Evolutionary conservation across 2,329 filamentous ascomycete genomes (phyloP), one percentile per base, ranked within the genome.

Genomic region (Cadophora sp.): DNA sequence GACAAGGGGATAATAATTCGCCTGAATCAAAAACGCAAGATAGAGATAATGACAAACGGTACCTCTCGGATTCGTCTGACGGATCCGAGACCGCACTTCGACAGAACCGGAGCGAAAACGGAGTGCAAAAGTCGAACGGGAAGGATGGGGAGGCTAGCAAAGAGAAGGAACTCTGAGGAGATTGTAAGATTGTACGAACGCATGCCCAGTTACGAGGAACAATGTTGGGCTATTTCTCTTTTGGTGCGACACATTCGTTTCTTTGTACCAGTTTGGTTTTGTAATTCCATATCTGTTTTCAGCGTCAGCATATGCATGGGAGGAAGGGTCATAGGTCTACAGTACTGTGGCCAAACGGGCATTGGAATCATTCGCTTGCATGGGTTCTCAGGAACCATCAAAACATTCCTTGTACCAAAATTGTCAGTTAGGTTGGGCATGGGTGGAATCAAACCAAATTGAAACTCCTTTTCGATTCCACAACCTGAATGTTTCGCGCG

Each of bases 61-160:
- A 60, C 58, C 22, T 4, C 30, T 27, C 41, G 24, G 58, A 22
- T 48, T 6, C n/a, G 6, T 20, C 43, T 20, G n/a, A 24, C 22
- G 36, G 41, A 48, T 33, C 58, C 24, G 24, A 39, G 39, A 20
- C 41, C 24, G 58, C 3, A 60, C 16, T 48, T 60, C 58, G 24
- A 60, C 58, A 60, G 41, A 33, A 30, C 11, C 41, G 48, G 8
- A 60, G 36, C 20, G 18, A 41, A 3, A 36, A 33, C 18, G 11
- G 33, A 22, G 14, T 4, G 11, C n/a, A 30, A 11, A 39, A 41
- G 11, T 4, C 33, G 9, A 16, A 9, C 11, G 22, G 20, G 4
- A 41, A 60, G 1, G 24, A 47, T 18, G 41, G 47, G 16, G 27
- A 48, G 14, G 33, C 7, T 22, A 22, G 33, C 13, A 22, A 56